These are phyloP conservation scores for Selaginella tamariscina DNA, from an alignment of 75 land plant genomes.

Conservation along the genomic window DNA sequence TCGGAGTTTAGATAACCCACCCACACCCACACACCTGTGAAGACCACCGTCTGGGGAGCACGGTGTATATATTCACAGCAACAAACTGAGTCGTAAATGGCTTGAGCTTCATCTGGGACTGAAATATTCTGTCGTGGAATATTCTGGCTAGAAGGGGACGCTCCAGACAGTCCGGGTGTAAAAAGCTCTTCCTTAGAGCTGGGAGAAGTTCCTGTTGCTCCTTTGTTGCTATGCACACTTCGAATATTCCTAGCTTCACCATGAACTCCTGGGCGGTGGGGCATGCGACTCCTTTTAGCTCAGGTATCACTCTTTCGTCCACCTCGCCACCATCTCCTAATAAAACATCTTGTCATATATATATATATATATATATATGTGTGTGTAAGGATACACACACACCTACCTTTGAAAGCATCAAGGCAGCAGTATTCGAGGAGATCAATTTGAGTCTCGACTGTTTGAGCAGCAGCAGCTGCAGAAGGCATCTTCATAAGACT, in stretches of 20 bases:
- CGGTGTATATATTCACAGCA: conserved; percentile 38
- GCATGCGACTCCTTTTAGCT: conserved; percentile 66
- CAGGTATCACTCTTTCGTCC: conserved; percentile 17
- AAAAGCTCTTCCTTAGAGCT: conserved; percentile 47
- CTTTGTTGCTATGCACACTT: conserved; percentile 69
- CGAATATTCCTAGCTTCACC: conserved; percentile 46
- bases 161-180: conserved; percentile 55
- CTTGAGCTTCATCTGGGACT: conserved; percentile 38
- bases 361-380: conserved; percentile 16
- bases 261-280: conserved; percentile 61
- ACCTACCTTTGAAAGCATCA: conserved; percentile 31
- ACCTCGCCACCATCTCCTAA: neutral
- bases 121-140: conserved; percentile 37
- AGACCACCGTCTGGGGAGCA: conserved; percentile 53
- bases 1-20: too few relatives aligned
- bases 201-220: conserved; percentile 63
- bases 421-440: conserved; percentile 82
- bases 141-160: conserved; percentile 37
- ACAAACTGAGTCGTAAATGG: conserved; percentile 47
- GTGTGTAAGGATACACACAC: conserved; percentile 10
- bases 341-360: neutral
- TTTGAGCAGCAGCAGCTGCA: conserved; percentile 42
- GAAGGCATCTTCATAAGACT: conserved; percentile 49
- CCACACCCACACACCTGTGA: too few relatives aligned
- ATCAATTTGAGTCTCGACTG: conserved; percentile 69